Base-by-base conservation (phyloP, 345 rosid genomes). In the Gossypium ekmanianum region DNA sequence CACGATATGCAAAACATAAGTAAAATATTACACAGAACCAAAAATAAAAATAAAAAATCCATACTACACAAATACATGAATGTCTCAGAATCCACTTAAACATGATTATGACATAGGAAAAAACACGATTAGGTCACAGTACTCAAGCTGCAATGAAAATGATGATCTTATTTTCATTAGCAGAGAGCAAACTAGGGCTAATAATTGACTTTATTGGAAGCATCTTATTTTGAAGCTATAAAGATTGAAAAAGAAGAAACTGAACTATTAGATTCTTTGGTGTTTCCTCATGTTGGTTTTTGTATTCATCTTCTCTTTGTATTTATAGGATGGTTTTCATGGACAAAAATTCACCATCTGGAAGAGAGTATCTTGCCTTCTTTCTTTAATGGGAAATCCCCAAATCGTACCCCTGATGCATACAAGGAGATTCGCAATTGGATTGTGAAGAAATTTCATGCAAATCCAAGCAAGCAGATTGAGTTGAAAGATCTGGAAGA, bases 251-350 rank as follows among this genome's bases (percentile, higher is more conserved):
- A 20, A 67, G 41, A 61, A 71, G 50, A 54, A 43, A 61, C 64
- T 71, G 70, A 50, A 20, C 14, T 20, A 44, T 44, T 2, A 66
- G 54, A 44, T 20, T 10, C 16, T 50, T 24, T 14, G 59, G 56
- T 20, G 6, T 67, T 56, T 24, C 12, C 8, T 56, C 0, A 4
- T 59, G 57, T 77, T 29, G 18, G 47, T 72, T 74, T 66, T 55
- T 74, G 39, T 20, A 20, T 41, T 74, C 75, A 7, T 64, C 29
- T 22, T 57, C 18, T 78, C 47, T 67, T 39, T 47, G 71, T 63
- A 10, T 11, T 74, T 68, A 51, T 83, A 96, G 97, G 99, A 79
- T 96, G 99, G 99, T 93, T 93, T 85, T 90, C 97, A 75, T 96
- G 98, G 99, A 83, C 86, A 55, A 87, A 86, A 62, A 45, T 87